Base-by-base conservation (phyloP, 2,329 filamentous ascomycete species). In the Arthrobotrys megalospora region DNA sequence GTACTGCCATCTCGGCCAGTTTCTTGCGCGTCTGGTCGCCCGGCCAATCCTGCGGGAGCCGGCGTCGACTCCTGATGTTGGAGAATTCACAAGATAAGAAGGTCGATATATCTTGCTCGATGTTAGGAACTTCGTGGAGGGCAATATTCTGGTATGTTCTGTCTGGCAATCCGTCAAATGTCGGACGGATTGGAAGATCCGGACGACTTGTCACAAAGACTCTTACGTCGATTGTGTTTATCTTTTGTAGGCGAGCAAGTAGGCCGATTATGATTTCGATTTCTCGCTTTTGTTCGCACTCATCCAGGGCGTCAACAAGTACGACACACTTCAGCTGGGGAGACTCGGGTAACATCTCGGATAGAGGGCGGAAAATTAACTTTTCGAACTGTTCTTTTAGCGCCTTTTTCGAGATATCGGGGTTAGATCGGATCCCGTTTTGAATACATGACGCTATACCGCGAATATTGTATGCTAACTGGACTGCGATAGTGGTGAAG, bases 261-360 rank as follows among this genome's bases (percentile, higher is more conserved):
- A 84, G 80, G 2, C 79, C 6, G 36, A 85, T 81, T 11, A 85
- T 81, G 62, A 12, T 80, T 68, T 47, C 82, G 80, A 19, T 80
- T 45, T 19, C 24, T 28, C 5, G 24, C 24, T 82, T 79, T 6
- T 55, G 32, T 0, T 81, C 81, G 58, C 82, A 83, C 62, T 83
- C 82, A 66, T 84, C 82, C 14, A 83, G 73, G 1, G 83, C 82
- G 76, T 84, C 83, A 34, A 84, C 81, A 16, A 79, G 41, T 24
- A 73, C 14, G 6, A 28, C 32, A 14, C 19, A 36, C 4, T 16
- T 28, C 5, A 14, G 16, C 8, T 21, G 19, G 2, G 12, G 28
- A 32, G 36, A 8, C n/a, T 48, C n/a, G n/a, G n/a, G n/a, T 43
- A 12, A 16, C 19, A 28, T 28, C 48, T 8, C 21, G n/a, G 10